Percentiles rank a stretch among this genome's conserved stretches.
phyloP scores from a whole-genome alignment of 1,139 yeast species.

The Magnusiomyces ingens region DNA sequence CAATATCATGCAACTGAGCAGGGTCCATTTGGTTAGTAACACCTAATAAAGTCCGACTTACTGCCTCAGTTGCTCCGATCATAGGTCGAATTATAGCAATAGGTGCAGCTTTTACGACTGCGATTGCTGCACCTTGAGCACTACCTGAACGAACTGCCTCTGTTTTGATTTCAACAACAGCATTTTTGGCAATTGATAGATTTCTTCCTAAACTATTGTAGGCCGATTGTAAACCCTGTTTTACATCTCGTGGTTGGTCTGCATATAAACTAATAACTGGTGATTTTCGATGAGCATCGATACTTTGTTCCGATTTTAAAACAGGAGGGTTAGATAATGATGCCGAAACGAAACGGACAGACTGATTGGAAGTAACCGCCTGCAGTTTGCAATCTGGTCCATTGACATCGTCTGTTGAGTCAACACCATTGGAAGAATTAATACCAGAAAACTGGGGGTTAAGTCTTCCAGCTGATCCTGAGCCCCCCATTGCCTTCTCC shows the following conservation, averaged over 20 bases:
- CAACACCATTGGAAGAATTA: not conserved
- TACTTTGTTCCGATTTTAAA: not conserved
- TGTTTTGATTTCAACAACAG: constrained; percentile 51
- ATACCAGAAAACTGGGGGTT: not conserved
- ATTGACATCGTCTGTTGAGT: constrained; percentile 24
- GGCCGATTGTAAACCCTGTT: constrained; percentile 68
- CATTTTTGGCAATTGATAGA: constrained; percentile 57
- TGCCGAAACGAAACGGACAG: not conserved
- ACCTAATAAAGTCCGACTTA: constrained; percentile 77
- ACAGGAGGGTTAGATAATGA: not conserved
- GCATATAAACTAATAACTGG: constrained; percentile 68
- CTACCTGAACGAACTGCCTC: constrained; percentile 50
- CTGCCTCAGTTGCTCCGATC: constrained; percentile 89
- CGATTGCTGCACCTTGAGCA: constrained; percentile 58
- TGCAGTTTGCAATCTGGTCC: constrained; percentile 20
- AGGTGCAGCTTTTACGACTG: constrained; percentile 74
- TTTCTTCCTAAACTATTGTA: constrained; percentile 67
- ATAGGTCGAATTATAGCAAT: constrained; percentile 74
- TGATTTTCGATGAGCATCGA: constrained; percentile 34
- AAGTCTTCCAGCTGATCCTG: constrained; percentile 42
- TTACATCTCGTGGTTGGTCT: constrained; percentile 67
- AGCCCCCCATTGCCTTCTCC: constrained; percentile 68
- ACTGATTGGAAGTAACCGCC: not conserved
- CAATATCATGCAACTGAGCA: constrained; percentile 41
- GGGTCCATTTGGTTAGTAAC: constrained; percentile 77